Evolutionary conservation across 495 filamentous ascomycete species (phyloP), one percentile per base, ranked within the genome.

Genomic region (Penicillium maclennaniae): DNA sequence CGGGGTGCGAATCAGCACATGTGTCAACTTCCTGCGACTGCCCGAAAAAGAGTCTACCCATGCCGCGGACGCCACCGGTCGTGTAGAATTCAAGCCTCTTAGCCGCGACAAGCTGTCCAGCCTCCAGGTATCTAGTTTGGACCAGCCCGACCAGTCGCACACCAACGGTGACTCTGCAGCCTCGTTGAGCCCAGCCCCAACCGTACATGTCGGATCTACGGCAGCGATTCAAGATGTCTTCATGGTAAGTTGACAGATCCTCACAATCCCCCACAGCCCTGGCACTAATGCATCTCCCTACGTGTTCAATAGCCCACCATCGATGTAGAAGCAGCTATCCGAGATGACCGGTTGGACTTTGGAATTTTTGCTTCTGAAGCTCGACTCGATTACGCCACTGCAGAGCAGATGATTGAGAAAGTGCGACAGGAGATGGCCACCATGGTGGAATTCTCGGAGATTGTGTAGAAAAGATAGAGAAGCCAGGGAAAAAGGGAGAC

Each of bases 21-120:
- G 66, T 55, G 47, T 72, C 54, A 72, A 72, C 51, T 70, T 72
- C 53, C 47, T 72, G 54, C 62, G 62, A 50, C 47, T 72, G 7
- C 68, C 68, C 17, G 62, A 65, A 48, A 7, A 46, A 21, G 54
- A 56, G 31, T 34, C 31, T n/a, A 41, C 34, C 27, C 28, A 54
- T 21, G 51, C 42, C 47, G 41, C 23, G 49, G 36, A 47, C 21
- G 27, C 47, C 17, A 45, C 19, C 31, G 44, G 37, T 16, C 40
- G 28, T 38, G 44, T 61, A 34, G 31, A 16, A 7, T 51, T 68
- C 44, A 43, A 50, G 20, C 31, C 58, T 15, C 43, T 66, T 40
- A 31, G 44, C 25, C 51, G 40, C 34, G 44, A 54, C 16, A 55
- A 54, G 21, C 20, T 64, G 34, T 50, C 44, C 34, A 40, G 45